phyloP scores from a whole-genome alignment of 805 yeast genomes.

The Lipomyces kockii region DNA sequence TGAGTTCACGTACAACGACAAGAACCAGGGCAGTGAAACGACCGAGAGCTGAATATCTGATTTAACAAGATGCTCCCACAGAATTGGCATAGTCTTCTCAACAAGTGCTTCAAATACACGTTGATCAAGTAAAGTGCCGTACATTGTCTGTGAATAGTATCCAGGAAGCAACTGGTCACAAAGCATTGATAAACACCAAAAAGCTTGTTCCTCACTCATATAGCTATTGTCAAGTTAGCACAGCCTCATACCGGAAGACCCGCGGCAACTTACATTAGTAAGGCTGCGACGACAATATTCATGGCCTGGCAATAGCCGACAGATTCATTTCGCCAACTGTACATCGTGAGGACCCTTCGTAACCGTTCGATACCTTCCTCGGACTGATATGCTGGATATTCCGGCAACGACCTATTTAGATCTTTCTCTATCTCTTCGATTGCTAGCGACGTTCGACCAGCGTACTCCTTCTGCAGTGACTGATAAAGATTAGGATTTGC shows the following conservation, averaged over 20 bases:
- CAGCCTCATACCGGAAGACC: background rate
- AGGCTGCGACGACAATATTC: conserved; percentile 72
- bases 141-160: conserved; percentile 95
- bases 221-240: conserved; percentile 51
- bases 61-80: conserved; percentile 79
- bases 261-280: conserved; percentile 49
- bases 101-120: conserved; percentile 90
- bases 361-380: conserved; percentile 83
- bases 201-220: conserved; percentile 96
- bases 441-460: conserved; percentile 73
- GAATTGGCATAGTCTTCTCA: conserved; percentile 82
- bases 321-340: conserved; percentile 95
- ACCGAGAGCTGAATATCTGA: conserved; percentile 90
- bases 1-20: conserved; percentile 84
- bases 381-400: conserved; percentile 89
- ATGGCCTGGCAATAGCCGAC: conserved; percentile 99
- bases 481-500: conserved; percentile 65
- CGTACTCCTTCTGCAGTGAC: conserved; percentile 61
- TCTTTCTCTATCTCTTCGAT: conserved; percentile 97
- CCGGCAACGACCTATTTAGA: conserved; percentile 91
- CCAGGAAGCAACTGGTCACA: conserved; percentile 92
- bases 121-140: conserved; percentile 93
- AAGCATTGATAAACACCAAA: conserved; percentile 81
- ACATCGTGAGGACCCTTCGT: conserved; percentile 87
- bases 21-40: conserved; percentile 94